These are phyloP conservation scores for Aureobasidium namibiae DNA, from an alignment of 2,329 filamentous ascomycete genomes.

Conservation along the genomic window DNA sequence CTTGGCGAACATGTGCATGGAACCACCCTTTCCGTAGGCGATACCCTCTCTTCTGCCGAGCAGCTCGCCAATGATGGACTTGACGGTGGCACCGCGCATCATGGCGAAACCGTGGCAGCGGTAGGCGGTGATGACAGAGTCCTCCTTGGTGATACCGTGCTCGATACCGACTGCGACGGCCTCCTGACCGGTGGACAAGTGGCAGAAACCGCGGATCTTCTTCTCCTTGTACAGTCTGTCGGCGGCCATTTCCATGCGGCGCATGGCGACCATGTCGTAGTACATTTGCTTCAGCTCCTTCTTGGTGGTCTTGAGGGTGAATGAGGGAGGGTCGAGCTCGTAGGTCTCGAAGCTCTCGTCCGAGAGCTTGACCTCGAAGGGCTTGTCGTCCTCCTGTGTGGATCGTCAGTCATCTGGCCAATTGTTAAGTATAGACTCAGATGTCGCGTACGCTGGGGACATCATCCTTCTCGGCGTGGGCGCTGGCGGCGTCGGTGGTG, in stretches of 20 bases:
- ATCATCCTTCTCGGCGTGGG: slow-evolving; percentile 73
- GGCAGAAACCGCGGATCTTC: slow-evolving; percentile 99
- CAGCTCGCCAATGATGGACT: slow-evolving; percentile 91
- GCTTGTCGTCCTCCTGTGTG: slow-evolving; percentile 78
- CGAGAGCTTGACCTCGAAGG: slow-evolving; percentile 84
- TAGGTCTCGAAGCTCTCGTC: slow-evolving; percentile 99
- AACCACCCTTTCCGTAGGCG: slow-evolving; percentile 96
- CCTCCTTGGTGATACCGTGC: slow-evolving; percentile 81
- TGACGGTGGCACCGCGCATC: slow-evolving; percentile 87
- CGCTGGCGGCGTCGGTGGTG: slow-evolving; percentile 89
- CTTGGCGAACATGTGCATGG: slow-evolving; percentile 99
- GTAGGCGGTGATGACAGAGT: slow-evolving; percentile 96
- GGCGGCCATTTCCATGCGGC: slow-evolving; percentile 99
- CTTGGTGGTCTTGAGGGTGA: slow-evolving; percentile 91
- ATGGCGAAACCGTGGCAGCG: slow-evolving; percentile 97
- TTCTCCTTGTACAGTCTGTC: slow-evolving; percentile 99
- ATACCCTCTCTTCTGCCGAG: slow-evolving; percentile 94
- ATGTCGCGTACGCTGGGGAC: slow-evolving; percentile 52
- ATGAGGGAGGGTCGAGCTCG: slow-evolving; percentile 91
- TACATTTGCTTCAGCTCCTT: slow-evolving; percentile 99
- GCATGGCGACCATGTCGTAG: slow-evolving; percentile 88
- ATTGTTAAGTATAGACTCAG: background rate
- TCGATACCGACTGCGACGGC: slow-evolving; percentile 96
- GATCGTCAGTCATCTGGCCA: background rate
- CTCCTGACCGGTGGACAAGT: slow-evolving; percentile 95